Base-by-base conservation (phyloP, 495 filamentous ascomycete genomes). In the Amorphotheca resinae region DNA sequence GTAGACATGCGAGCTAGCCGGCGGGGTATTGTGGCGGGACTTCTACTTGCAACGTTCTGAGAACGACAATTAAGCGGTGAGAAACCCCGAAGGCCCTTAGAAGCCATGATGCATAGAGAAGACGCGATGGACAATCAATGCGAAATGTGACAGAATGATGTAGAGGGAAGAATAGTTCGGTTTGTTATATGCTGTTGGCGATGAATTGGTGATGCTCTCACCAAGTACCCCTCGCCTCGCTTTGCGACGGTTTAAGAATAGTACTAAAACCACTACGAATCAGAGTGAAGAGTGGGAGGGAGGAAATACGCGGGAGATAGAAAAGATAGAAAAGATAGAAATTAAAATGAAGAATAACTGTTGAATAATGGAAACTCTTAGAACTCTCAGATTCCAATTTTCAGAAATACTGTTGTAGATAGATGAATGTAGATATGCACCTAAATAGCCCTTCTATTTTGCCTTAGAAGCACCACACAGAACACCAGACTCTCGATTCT, bases 41-140 rank as follows among this genome's bases (percentile, higher is more conserved):
- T 16, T n/a, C 2, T 33, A 7, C 18, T 22, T 22, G 30, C 36
- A n/a, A 38, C 25, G 20, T 21, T 21, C 21, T 41, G 33, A 12
- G 46, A 38, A 38, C 46, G 46, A 43, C 36, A 41, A 43, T 51
- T 48, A 15, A 48, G 33, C n/a, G 48, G 34, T 17, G 33, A 22
- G 20, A 51, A 49, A 22, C 45, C 45, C 34, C 48, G 38, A 22
- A 54, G 36, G 43, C 37, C 42, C 42, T 42, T 48, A 51, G 48
- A 18, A 33, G 48, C 48, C 52, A 51, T 54, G 30, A 22, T 26
- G 39, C 9, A 37, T 22, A 38, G 22, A 26, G 40, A 40, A 17
- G 22, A 22, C 9, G 41, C 36, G 41, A 38, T 11, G 36, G 20
- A 4, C 14, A 34, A 23, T 20, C 4, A 33, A 34, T 23, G 12